phyloP scores from a whole-genome alignment of 257 asterid species.

The Forsythia suspensa region DNA sequence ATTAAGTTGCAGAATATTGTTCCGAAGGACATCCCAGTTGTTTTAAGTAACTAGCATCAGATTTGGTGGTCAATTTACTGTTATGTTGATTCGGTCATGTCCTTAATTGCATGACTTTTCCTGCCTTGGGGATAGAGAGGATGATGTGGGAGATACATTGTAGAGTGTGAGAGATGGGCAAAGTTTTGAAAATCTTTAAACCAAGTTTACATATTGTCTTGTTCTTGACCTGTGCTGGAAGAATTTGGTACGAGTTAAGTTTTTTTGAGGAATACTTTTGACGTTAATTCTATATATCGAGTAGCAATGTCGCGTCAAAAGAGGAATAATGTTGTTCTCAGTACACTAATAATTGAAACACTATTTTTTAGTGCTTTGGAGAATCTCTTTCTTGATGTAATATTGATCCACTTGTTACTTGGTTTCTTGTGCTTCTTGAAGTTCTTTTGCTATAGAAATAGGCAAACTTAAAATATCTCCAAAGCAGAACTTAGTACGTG shows the following conservation, averaged over 20 bases:
- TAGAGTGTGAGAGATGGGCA: background rate
- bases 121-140: background rate
- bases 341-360: slow-evolving; percentile 59
- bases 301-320: slow-evolving; percentile 51
- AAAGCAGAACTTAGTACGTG: background rate
- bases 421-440: slow-evolving; percentile 30
- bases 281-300: slow-evolving; percentile 26
- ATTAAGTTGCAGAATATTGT: background rate
- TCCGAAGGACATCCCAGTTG: background rate
- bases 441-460: slow-evolving; percentile 14
- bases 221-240: background rate
- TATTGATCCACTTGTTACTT: slow-evolving; percentile 29
- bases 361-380: slow-evolving; percentile 47
- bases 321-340: slow-evolving; percentile 58
- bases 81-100: background rate
- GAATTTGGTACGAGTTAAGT: slow-evolving; percentile 10
- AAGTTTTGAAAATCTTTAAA: background rate
- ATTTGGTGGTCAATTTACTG: background rate
- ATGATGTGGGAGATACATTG: background rate
- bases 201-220: background rate
- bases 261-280: slow-evolving; percentile 32
- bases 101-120: background rate
- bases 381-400: slow-evolving; percentile 65
- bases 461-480: slow-evolving; percentile 18
- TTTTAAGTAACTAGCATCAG: background rate